These are phyloP conservation scores for Herpetomonas samuelpessoai DNA, from an alignment of 208 protist species.

Conservation along the genomic window DNA sequence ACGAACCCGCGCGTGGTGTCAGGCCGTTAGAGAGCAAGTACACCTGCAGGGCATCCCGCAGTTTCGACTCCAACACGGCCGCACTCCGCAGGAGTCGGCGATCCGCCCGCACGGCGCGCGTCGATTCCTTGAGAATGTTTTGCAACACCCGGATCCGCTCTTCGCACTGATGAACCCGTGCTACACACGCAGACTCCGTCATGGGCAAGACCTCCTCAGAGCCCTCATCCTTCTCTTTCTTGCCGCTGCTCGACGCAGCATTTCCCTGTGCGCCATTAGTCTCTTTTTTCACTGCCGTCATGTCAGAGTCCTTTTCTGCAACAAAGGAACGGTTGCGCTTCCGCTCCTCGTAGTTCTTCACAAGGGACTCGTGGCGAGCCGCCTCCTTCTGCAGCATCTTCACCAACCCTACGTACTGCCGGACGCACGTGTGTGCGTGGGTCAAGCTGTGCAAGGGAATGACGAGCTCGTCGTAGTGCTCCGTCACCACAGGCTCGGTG, in stretches of 20 bases:
- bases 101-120: neutral
- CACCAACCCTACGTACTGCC: neutral
- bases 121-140: neutral
- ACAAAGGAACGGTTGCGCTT: no score
- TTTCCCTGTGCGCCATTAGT: no score
- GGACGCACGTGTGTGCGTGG: neutral
- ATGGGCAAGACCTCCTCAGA: no score
- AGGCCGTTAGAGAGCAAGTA: neutral
- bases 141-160: neutral
- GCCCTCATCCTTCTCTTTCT: no score
- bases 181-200: no score
- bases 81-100: neutral
- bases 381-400: neutral
- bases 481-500: slow-evolving; percentile 67
- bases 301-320: no score
- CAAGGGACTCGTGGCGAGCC: neutral
- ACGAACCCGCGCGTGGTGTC: no score
- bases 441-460: slow-evolving; percentile 29
- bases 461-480: slow-evolving; percentile 83
- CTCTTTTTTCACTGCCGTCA: no score
- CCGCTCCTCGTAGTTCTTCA: neutral
- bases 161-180: neutral
- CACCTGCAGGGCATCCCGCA: slow-evolving; percentile 1
- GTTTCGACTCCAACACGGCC: neutral
- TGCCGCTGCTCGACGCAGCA: no score